A percentile compares a stretch with the other conserved stretches of the same genome.
phyloP scores from a whole-genome alignment of 176 grass and related monocot genomes.

The Oryza brachyantha region DNA sequence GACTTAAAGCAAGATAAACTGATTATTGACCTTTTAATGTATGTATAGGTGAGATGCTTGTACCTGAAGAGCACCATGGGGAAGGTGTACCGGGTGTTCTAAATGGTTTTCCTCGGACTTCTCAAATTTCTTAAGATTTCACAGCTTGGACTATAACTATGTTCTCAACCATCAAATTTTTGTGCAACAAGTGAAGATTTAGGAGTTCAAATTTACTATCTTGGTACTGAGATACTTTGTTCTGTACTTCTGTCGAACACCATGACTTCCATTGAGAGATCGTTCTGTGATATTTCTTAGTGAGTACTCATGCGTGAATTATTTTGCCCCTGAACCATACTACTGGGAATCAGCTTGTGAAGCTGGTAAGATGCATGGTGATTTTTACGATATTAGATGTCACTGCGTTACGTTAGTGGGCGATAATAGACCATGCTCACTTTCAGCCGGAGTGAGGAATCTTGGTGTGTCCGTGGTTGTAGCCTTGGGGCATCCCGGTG shows the following conservation, averaged over 20 bases:
- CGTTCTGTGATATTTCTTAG: neutral
- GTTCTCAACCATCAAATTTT: slow-evolving; percentile 9
- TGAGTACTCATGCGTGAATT: neutral
- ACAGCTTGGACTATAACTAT: neutral
- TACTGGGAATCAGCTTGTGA: neutral
- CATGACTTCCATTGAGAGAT: neutral
- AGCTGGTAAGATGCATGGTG: neutral
- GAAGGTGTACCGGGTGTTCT: slow-evolving; percentile 58
- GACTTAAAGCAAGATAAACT: neutral
- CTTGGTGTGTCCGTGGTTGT: neutral
- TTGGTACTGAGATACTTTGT: neutral
- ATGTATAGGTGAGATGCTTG: slow-evolving; percentile 70
- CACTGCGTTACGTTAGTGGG: neutral
- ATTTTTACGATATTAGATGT: neutral
- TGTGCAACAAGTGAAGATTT: neutral
- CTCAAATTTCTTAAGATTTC: slow-evolving; percentile 1
- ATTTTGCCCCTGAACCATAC: neutral
- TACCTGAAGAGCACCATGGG: slow-evolving; percentile 96
- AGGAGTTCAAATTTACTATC: neutral
- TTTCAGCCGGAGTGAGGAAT: neutral
- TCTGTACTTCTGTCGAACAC: neutral
- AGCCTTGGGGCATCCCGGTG: neutral
- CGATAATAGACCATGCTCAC: neutral
- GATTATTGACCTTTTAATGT: neutral
- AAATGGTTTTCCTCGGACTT: slow-evolving; percentile 13